Percentiles rank a stretch among this genome's conserved stretches.
Evolutionary conservation across 176 grass and related monocot genomes (phyloP).

Genomic region (Oryza nivara): DNA sequence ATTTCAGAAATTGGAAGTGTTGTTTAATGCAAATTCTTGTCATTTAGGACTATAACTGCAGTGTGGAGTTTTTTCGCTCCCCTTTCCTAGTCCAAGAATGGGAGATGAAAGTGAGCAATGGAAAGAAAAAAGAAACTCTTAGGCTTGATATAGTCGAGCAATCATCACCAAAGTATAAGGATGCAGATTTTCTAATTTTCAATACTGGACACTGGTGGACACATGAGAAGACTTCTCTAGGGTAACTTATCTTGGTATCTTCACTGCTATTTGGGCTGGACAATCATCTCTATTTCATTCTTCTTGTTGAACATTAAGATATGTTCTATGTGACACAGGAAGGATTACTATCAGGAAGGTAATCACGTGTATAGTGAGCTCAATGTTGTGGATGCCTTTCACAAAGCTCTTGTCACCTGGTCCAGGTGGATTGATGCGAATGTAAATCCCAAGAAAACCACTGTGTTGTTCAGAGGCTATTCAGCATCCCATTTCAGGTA

Average conservation of each 20-base stretch:
- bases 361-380: constrained; percentile 68
- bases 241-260: constrained; percentile 54
- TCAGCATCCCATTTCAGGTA: constrained; percentile 92
- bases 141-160: constrained; percentile 86
- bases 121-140: constrained; percentile 85
- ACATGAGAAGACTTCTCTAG: constrained; percentile 91
- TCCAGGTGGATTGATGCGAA: constrained; percentile 89
- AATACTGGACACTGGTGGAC: constrained; percentile 99
- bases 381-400: constrained; percentile 79
- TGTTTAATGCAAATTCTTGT: constrained; percentile 16
- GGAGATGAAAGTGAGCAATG: constrained; percentile 56
- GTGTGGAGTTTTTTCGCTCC: constrained; percentile 89
- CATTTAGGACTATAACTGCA: constrained; percentile 86
- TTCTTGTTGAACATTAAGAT: constrained; percentile 4
- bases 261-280: constrained; percentile 35
- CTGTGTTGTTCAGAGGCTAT: constrained; percentile 87
- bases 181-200: constrained; percentile 88
- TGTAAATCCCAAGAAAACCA: constrained; percentile 67
- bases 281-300: constrained; percentile 6
- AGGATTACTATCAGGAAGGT: constrained; percentile 98
- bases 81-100: constrained; percentile 95
- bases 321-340: constrained; percentile 55
- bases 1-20: constrained; percentile 21
- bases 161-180: constrained; percentile 86
- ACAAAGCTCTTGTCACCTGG: constrained; percentile 89